Base-by-base conservation (phyloP, 225 moss, liverwort and hornwort genomes). In the Anthoceros angustus region DNA sequence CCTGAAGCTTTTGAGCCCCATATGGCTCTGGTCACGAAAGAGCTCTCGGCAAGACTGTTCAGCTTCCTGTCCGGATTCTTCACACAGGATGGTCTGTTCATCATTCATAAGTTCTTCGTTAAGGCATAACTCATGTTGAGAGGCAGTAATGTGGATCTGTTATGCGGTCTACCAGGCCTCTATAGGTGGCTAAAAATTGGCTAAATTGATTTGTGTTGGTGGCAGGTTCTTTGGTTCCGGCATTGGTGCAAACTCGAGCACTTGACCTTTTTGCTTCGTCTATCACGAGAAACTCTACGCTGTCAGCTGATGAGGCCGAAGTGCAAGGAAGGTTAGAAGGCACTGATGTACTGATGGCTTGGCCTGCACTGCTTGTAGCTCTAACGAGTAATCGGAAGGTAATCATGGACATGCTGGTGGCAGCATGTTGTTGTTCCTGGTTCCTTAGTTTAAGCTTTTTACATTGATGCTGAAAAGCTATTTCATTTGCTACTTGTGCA, bases 351-450 rank as follows among this genome's bases (percentile, higher is more conserved):
- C 85, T 86, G 81, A 66, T 67, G 45, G 82, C 75, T 71, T 68
- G 91, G 26, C 78, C 82, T 10, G 67, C 78, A 39, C 61, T 98
- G 62, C 66, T 91, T 61, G 77, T 87, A 63, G 77, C 79, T 60
- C 72, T 91, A 43, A 83, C 87, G 23, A 88, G 78, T 72, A 78
- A 88, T 63, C 69, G 84, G 25, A 83, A 98, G 88, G 93, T 87
- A 23, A 15, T 18, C n/a, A 48, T 50, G n/a, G 70, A 50, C 50
- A 48, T 26, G 42, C 11, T 26, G 42, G 39, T 41, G 41, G 39
- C 60, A 18, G 18, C 71, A 32, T 9, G 41, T 9, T 62, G 23
- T 63, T 12, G 42, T 63, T 42, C 48, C 39, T 15, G 55, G 55
- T 55, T 21, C 39, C 21, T 40, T 15, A 7, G 41, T 32, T 32